Percentiles rank a stretch among this genome's conserved stretches.
These are phyloP conservation scores for Gigaspora rosea DNA, from an alignment of 192 early-diverging fungal species.

Conservation along the genomic window DNA sequence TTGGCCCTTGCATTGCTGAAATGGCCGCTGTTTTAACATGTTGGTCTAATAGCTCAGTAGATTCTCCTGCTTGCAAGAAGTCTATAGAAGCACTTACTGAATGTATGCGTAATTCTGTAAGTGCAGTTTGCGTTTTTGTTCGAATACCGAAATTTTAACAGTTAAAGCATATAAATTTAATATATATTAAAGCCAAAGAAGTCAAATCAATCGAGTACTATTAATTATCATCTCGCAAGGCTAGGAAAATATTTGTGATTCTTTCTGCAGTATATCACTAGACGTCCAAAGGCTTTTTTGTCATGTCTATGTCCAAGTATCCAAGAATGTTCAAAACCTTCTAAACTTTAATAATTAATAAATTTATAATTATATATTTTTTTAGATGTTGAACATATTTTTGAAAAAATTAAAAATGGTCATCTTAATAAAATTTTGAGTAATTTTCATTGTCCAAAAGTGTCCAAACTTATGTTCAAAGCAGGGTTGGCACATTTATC, in stretches of 20 bases:
- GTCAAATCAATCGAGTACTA: constrained; percentile 8
- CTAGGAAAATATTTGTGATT: constrained; percentile 19
- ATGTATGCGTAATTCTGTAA: constrained; percentile 61
- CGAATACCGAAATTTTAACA: not conserved
- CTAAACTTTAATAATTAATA: too few relatives aligned
- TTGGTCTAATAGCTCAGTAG: constrained; percentile 56
- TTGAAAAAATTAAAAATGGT: too few relatives aligned
- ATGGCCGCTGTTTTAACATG: constrained; percentile 63
- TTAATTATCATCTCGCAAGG: constrained; percentile 26
- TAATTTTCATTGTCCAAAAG: too few relatives aligned
- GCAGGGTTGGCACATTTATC: too few relatives aligned
- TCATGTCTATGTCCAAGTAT: too few relatives aligned
- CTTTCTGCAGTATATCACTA: too few relatives aligned
- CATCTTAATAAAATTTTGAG: too few relatives aligned
- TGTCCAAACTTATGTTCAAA: too few relatives aligned
- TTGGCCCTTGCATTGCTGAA: constrained; percentile 58
- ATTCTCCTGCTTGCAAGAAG: constrained; percentile 54
- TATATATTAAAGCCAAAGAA: not conserved
- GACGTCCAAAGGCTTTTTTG: too few relatives aligned
- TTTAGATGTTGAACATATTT: too few relatives aligned
- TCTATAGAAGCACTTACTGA: constrained; percentile 52
- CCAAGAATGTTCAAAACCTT: too few relatives aligned
- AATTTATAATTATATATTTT: too few relatives aligned
- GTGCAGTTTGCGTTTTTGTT: not conserved
- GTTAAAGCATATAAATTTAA: not conserved